Conservation (phyloP, 805 yeast species). For the Suhomyces sp. region DNA sequence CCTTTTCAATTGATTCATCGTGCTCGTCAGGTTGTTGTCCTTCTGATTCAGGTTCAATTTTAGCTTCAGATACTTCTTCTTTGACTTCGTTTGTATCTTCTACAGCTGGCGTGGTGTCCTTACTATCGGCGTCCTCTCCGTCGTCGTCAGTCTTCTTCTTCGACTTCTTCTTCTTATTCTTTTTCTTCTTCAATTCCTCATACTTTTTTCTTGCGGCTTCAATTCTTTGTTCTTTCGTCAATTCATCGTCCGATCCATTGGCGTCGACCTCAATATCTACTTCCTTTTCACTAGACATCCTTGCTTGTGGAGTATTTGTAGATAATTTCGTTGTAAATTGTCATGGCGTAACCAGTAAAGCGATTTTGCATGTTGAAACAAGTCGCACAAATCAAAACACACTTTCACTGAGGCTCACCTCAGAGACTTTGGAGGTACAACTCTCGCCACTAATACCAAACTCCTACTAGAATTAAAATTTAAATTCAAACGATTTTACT, state of each 20-base stretch:
- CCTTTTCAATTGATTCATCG: neutral
- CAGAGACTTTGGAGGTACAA: neutral
- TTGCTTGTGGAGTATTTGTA: neutral
- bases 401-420: neutral
- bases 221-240: constrained; percentile 56
- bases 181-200: constrained; percentile 62
- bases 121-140: constrained; percentile 8
- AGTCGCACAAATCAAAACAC: neutral
- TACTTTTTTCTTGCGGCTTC: constrained; percentile 73
- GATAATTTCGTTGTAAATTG: neutral
- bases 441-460: neutral
- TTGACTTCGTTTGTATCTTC: constrained; percentile 8
- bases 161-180: constrained; percentile 53
- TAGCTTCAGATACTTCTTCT: neutral
- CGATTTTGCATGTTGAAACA: neutral
- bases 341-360: neutral
- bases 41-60: constrained; percentile 44
- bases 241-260: constrained; percentile 17
- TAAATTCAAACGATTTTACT: too few species aligned
- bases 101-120: constrained; percentile 6
- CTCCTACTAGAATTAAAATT: neutral
- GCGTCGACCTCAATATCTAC: neutral
- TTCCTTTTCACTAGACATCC: constrained; percentile 1
- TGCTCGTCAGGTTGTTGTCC: constrained; percentile 29
- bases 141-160: constrained; percentile 40